Conservation (phyloP, 2,329 filamentous ascomycete genomes). For the Colletotrichum eremochloae region DNA sequence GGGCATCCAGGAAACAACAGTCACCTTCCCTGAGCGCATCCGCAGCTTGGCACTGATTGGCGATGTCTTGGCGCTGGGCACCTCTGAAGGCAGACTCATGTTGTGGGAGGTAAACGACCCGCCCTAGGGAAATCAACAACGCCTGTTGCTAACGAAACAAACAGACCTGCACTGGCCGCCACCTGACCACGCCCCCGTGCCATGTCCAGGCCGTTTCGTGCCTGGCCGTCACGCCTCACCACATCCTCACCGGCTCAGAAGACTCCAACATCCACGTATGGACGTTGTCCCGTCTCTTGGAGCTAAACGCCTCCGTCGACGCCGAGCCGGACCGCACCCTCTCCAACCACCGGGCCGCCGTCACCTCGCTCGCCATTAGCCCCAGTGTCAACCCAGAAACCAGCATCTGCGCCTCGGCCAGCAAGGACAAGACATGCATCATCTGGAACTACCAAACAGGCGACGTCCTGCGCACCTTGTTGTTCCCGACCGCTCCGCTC, state of each 20-base stretch:
- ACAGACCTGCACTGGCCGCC: constrained; percentile 80
- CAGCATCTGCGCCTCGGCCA: constrained; percentile 86
- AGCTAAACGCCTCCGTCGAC: constrained; percentile 65
- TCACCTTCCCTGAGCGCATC: constrained; percentile 90
- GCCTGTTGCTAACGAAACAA: constrained; percentile 44
- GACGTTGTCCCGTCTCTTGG: constrained; percentile 82
- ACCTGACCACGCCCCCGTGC: constrained; percentile 80
- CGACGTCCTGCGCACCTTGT: constrained; percentile 81
- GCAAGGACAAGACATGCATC: constrained; percentile 88
- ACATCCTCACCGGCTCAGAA: constrained; percentile 82
- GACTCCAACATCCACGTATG: constrained; percentile 95
- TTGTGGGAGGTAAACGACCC: constrained; percentile 83
- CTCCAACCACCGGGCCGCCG: constrained; percentile 80
- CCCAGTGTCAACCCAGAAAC: constrained; percentile 76
- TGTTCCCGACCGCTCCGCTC: constrained; percentile 80
- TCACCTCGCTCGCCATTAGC: constrained; percentile 74
- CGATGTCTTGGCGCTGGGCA: constrained; percentile 83
- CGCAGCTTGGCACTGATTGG: constrained; percentile 80
- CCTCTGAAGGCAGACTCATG: constrained; percentile 86
- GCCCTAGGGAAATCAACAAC: constrained; percentile 1
- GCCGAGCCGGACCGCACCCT: constrained; percentile 83
- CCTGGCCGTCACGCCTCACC: constrained; percentile 78
- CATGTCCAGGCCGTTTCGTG: constrained; percentile 86
- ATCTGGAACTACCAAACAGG: constrained; percentile 93
- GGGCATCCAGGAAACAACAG: constrained; percentile 87